Evolutionary conservation across 2,329 filamentous ascomycete genomes (phyloP).

Genomic region (Phaeosphaeriaceae sp.): DNA sequence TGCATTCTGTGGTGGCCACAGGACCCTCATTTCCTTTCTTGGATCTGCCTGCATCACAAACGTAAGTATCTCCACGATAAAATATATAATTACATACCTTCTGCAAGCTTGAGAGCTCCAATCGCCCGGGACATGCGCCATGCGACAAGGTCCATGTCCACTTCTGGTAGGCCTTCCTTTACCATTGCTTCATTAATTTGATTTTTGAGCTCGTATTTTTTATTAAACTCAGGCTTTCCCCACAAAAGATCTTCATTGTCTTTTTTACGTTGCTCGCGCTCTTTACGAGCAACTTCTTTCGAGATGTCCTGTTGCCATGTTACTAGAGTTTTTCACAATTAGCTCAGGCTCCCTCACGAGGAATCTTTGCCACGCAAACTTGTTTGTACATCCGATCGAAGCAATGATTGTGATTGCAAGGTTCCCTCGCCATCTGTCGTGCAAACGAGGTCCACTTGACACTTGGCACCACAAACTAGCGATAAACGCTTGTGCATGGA

Average conservation of each 20-base stretch:
- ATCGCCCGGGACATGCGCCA: neutral
- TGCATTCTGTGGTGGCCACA: neutral
- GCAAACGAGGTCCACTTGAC: no score
- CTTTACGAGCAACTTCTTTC: neutral
- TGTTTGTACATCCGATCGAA: neutral
- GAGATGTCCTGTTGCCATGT: neutral
- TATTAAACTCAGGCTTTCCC: neutral
- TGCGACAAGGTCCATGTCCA: neutral
- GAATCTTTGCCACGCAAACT: neutral
- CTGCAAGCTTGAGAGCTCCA: neutral
- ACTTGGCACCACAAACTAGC: no score
- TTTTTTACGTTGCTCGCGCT: neutral
- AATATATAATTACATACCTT: neutral
- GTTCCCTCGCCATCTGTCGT: no score
- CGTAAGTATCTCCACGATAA: neutral
- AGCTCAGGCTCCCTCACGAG: neutral
- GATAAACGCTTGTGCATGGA: no score
- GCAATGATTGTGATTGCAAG: no score
- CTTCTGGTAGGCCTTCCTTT: neutral
- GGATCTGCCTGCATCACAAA: neutral
- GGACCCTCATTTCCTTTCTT: neutral
- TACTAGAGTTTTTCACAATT: neutral
- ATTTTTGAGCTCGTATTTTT: neutral
- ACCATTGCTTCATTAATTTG: neutral
- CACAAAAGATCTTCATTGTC: neutral